Percentiles rank a stretch among this genome's conserved stretches.
Evolutionary conservation across 2,329 filamentous ascomycete genomes (phyloP).

Genomic region (Aspergillus pseudoterreus): DNA sequence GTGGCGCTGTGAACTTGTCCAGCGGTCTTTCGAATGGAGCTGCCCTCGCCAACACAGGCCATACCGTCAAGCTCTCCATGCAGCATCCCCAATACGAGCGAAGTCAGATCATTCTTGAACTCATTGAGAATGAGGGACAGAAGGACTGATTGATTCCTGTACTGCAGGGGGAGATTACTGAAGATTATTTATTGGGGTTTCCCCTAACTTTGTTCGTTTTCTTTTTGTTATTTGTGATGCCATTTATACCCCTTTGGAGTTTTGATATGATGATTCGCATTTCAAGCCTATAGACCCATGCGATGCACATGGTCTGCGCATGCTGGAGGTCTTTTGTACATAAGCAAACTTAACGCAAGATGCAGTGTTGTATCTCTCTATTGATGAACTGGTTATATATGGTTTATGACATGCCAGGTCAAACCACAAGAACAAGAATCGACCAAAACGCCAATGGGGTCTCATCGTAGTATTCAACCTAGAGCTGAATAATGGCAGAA

Average conservation of each 20-base stretch:
- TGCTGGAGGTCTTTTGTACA: background rate
- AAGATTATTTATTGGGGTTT: too few relatives aligned
- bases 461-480: background rate
- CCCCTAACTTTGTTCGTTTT: background rate
- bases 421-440: background rate
- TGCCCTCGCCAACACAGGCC: conserved; percentile 40
- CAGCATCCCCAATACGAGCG: conserved; percentile 83
- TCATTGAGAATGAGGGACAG: conserved; percentile 87
- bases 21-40: conserved; percentile 34
- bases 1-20: conserved; percentile 22
- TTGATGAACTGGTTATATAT: background rate
- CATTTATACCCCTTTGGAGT: background rate
- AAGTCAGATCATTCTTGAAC: conserved; percentile 83
- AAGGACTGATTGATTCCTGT: conserved; percentile 41
- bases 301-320: background rate
- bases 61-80: conserved; percentile 92
- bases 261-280: background rate
- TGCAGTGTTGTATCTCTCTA: background rate
- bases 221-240: background rate
- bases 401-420: background rate
- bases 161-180: too few relatives aligned
- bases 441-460: background rate
- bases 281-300: background rate
- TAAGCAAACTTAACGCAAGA: background rate
- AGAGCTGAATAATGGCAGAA: background rate